phyloP scores from a whole-genome alignment of 2,329 filamentous ascomycete species.

The Calonectria henricotiae region DNA sequence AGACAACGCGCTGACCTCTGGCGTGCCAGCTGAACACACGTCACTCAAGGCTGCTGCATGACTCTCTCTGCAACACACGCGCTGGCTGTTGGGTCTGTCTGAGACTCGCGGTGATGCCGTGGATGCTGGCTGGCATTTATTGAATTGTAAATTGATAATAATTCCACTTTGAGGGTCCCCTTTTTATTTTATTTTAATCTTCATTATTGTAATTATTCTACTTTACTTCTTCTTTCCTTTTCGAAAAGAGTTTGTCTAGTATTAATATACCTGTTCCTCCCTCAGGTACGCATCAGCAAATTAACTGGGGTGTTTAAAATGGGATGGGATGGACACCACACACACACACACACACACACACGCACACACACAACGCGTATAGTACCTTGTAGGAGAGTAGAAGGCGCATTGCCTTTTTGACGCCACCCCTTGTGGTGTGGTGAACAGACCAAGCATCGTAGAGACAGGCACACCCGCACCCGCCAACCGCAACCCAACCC shows the following conservation, averaged over 20 bases:
- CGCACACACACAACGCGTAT: neutral
- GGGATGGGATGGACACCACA: conserved; percentile 6
- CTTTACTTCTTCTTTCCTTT: neutral
- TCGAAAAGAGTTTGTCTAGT: conserved; percentile 11
- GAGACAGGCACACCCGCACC: conserved; percentile 16
- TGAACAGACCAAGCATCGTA: conserved; percentile 17
- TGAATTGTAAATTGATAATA: conserved; percentile 17
- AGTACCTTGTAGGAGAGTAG: neutral
- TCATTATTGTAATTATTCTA: neutral
- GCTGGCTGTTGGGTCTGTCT: conserved; percentile 8
- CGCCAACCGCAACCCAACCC: conserved; percentile 13
- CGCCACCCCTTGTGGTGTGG: conserved; percentile 22
- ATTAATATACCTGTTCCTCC: conserved; percentile 18
- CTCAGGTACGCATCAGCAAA: conserved; percentile 23
- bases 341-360: neutral
- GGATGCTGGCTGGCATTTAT: conserved; percentile 24
- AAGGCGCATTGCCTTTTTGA: conserved; percentile 19
- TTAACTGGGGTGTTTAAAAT: conserved; percentile 22
- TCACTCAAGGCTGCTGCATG: conserved; percentile 12
- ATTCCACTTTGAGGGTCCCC: conserved; percentile 18
- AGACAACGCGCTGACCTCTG: neutral
- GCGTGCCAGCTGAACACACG: conserved; percentile 12
- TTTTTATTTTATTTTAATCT: neutral
- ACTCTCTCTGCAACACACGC: conserved; percentile 20
- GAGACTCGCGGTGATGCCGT: conserved; percentile 23